A percentile compares a stretch with the other conserved stretches of the same genome.
Conservation (phyloP, 2,329 filamentous ascomycete genomes). For the Monosporascus sp. region DNA sequence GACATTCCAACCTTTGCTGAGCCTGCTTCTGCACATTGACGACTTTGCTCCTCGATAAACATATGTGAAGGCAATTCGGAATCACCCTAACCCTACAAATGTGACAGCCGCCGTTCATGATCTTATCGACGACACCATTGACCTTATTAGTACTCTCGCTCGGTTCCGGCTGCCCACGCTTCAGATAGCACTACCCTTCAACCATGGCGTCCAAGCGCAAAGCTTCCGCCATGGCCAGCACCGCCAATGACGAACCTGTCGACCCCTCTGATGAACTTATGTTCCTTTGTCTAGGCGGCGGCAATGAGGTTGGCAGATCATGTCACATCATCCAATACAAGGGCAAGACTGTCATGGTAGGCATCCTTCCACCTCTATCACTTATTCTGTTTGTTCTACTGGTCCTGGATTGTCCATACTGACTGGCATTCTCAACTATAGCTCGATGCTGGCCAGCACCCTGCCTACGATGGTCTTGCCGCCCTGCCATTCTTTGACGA, state of each 20-base stretch:
- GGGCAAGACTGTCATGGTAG: constrained; percentile 97
- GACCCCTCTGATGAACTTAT: constrained; percentile 91
- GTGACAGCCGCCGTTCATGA: too few species aligned
- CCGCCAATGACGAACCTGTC: constrained; percentile 72
- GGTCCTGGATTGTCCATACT: constrained; percentile 7
- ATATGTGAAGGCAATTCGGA: neutral
- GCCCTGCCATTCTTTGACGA: constrained; percentile 97
- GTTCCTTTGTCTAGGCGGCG: constrained; percentile 89
- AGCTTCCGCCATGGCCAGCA: constrained; percentile 65
- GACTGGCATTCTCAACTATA: constrained; percentile 31
- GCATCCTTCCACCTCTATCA: constrained; percentile 23
- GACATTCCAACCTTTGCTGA: too few species aligned
- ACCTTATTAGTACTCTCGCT: too few species aligned
- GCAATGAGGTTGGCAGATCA: constrained; percentile 94
- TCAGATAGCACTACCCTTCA: neutral
- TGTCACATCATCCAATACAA: constrained; percentile 99
- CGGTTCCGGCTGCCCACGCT: neutral
- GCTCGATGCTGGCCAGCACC: constrained; percentile 97
- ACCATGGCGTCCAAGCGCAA: constrained; percentile 92
- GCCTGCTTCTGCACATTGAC: neutral
- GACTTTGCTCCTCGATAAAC: neutral
- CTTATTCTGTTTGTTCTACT: neutral
- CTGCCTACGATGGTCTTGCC: constrained; percentile 89
- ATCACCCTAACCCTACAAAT: neutral
- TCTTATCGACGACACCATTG: too few species aligned